A percentile compares a stretch with the other conserved stretches of the same genome.
phyloP scores from a whole-genome alignment of 495 filamentous ascomycete genomes.

The Neurospora sp. region DNA sequence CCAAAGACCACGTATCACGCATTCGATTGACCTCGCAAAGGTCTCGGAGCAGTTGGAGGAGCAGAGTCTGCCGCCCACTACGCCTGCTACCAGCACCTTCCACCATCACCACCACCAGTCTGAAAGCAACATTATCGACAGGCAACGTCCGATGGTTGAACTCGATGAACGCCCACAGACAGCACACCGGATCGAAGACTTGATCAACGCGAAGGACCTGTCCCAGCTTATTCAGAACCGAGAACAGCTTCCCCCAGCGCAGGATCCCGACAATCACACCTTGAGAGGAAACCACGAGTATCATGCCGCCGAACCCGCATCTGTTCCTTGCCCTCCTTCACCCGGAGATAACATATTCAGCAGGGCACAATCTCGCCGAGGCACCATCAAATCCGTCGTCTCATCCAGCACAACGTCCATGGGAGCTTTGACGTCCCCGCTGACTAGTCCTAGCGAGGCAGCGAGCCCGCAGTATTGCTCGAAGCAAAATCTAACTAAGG shows the following conservation, averaged over 20 bases:
- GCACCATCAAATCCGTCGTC: conserved; percentile 27
- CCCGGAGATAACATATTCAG: conserved; percentile 35
- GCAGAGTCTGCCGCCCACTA: conserved; percentile 22
- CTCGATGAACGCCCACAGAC: conserved; percentile 28
- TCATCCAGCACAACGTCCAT: conserved; percentile 40
- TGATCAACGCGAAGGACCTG: conserved; percentile 14
- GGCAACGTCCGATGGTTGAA: conserved; percentile 20
- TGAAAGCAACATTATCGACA: conserved; percentile 36
- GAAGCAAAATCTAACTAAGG: conserved; percentile 42
- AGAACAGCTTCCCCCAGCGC: conserved; percentile 7
- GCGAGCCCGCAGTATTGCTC: conserved; percentile 47
- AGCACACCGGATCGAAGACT: conserved; percentile 30
- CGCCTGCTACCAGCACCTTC: conserved; percentile 27
- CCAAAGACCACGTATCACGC: conserved; percentile 24
- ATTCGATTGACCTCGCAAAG: conserved; percentile 21
- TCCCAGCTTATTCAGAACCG: background rate
- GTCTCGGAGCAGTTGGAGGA: conserved; percentile 2
- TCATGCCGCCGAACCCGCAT: conserved; percentile 8
- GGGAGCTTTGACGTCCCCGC: conserved; percentile 27
- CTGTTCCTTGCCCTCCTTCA: conserved; percentile 34
- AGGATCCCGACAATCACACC: conserved; percentile 9
- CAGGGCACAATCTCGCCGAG: conserved; percentile 20
- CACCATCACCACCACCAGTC: conserved; percentile 33
- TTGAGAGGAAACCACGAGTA: background rate
- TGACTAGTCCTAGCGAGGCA: conserved; percentile 41